A percentile compares a stretch with the other conserved stretches of the same genome.
These are phyloP conservation scores for Xylaria sp. DNA, from an alignment of 2,329 filamentous ascomycete genomes.

Conservation along the genomic window DNA sequence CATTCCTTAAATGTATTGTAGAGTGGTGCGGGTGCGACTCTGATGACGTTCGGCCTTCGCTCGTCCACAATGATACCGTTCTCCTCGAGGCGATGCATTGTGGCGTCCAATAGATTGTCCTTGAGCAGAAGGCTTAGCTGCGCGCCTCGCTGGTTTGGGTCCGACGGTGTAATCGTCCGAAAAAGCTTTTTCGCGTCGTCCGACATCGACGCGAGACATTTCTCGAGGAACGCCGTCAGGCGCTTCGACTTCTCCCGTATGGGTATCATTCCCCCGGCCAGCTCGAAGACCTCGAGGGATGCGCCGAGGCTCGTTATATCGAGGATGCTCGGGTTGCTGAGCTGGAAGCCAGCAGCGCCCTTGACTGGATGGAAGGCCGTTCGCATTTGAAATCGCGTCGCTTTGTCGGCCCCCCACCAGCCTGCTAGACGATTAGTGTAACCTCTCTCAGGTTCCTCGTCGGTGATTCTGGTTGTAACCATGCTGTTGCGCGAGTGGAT, in stretches of 20 bases:
- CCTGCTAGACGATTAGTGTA: slow-evolving; percentile 59
- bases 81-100: slow-evolving; percentile 57
- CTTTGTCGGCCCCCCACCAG: slow-evolving; percentile 75
- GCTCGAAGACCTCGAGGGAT: slow-evolving; percentile 64
- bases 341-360: slow-evolving; percentile 70
- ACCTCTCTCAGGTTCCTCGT: slow-evolving; percentile 33
- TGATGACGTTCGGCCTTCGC: slow-evolving; percentile 67
- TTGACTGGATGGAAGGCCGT: slow-evolving; percentile 65
- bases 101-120: slow-evolving; percentile 55
- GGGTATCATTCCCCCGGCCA: slow-evolving; percentile 54
- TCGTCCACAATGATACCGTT: slow-evolving; percentile 67
- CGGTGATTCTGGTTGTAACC: slow-evolving; percentile 31
- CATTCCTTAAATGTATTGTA: slow-evolving; percentile 68
- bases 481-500: slow-evolving; percentile 61
- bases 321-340: slow-evolving; percentile 70
- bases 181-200: slow-evolving; percentile 38
- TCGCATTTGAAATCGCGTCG: slow-evolving; percentile 68
- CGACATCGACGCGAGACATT: slow-evolving; percentile 44
- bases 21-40: slow-evolving; percentile 67
- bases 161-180: slow-evolving; percentile 59
- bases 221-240: slow-evolving; percentile 65
- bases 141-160: slow-evolving; percentile 60
- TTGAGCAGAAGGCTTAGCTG: slow-evolving; percentile 61
- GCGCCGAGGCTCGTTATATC: slow-evolving; percentile 66
- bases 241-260: slow-evolving; percentile 61